A percentile compares a stretch with the other conserved stretches of the same genome.
Conservation (phyloP, 108 stramenopile genomes). For the Asterionellopsis glacialis region DNA sequence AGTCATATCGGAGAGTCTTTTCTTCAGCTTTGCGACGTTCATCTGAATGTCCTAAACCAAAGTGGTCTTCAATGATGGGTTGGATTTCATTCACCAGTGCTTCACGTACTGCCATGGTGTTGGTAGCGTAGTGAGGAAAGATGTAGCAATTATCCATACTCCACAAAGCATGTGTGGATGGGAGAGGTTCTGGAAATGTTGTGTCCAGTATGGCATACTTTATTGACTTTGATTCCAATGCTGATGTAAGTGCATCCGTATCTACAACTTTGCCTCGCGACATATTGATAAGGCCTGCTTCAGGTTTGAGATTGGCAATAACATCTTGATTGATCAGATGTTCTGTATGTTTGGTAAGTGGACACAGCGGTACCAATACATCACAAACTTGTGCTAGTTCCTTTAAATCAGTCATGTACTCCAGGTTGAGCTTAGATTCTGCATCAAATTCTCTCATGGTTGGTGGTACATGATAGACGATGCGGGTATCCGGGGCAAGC, state of each 20-base stretch:
- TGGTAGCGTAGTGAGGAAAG: conserved; percentile 59
- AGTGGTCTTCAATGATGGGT: conserved; percentile 36
- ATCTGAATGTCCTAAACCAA: too few species aligned
- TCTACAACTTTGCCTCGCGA: conserved; percentile 58
- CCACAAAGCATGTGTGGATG: conserved; percentile 43
- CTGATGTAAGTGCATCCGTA: conserved; percentile 34
- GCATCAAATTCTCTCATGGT: too few species aligned
- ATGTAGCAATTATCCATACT: conserved; percentile 40
- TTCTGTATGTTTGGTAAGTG: conserved; percentile 32
- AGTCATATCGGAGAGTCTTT: conserved; percentile 17
- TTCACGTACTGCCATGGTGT: conserved; percentile 50
- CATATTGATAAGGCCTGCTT: conserved; percentile 50
- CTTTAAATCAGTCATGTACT: conserved; percentile 11
- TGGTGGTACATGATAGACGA: conserved; percentile 50
- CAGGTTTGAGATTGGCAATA: conserved; percentile 17
- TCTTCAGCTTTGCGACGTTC: conserved; percentile 27
- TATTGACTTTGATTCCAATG: conserved; percentile 32
- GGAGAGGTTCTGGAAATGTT: conserved; percentile 56
- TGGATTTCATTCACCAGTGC: conserved; percentile 49
- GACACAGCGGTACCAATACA: conserved; percentile 44
- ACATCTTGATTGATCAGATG: conserved; percentile 33
- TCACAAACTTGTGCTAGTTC: conserved; percentile 30
- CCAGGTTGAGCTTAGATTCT: conserved; percentile 18
- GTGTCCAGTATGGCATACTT: conserved; percentile 57
- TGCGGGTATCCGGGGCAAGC: conserved; percentile 29